Evolutionary conservation across 208 protist species (phyloP), one percentile per base, ranked within the genome.

Genomic region (Trypanosoma melophagium): DNA sequence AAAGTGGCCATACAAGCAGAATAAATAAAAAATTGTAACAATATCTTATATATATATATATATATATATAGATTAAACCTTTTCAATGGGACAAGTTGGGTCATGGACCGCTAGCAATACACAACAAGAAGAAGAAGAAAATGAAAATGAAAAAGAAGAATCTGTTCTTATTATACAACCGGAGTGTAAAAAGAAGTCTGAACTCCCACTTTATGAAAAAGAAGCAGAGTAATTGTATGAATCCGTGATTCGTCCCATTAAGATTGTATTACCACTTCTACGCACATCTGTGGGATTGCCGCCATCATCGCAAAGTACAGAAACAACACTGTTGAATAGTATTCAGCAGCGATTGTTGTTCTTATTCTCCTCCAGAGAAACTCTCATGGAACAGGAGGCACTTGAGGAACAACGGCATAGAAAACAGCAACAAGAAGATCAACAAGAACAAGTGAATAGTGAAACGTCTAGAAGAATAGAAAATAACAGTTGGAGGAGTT

Each of bases 321-420:
- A 50, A 40, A 35, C 35, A 28, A 61, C n/a, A 12, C 3, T 22
- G n/a, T 24, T 61, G 38, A 25, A 61, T 22, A 50, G 7, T 1
- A 13, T 53, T 63, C 42, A 35, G 21, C 44, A 22, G 8, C 17
- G 40, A 13, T 2, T 51, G 17, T 22, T 13, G 10, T 63, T 44
- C 4, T 19, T 63, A 2, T 2, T 53, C 0, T 8, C 25, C 2
- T 54, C 59, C 17, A 40, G 19, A 4, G 41, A 38, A 14, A 22
- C 14, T 3, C 22, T 63, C 0, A 63, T 63, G 59, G 59, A 63
- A 44, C 59, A 41, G 59, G 59, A 63, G 44, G 59, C 59, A 41
- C 19, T 63, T 12, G 12, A 53, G 22, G 44, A 41, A 35, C 41
- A 60, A 31, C 19, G 35, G 52, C 9, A 56, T 1, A 56, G 24